A percentile compares a stretch with the other conserved stretches of the same genome.
Conservation (phyloP, 441 rosid species). For the Croton laevigatus region DNA sequence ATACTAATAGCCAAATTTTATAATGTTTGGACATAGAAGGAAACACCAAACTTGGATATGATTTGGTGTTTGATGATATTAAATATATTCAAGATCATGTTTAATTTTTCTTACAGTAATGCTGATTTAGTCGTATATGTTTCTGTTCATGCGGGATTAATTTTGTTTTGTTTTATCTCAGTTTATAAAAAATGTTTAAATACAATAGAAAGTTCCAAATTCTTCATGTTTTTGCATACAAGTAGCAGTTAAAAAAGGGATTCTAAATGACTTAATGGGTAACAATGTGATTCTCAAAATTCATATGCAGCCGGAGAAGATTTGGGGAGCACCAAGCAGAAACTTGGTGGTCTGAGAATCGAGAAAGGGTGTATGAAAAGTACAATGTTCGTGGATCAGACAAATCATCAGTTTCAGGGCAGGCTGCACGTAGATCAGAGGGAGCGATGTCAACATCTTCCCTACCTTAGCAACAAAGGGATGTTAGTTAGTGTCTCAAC, state of each 20-base stretch:
- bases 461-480: slow-evolving; percentile 33
- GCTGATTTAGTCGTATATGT: neutral
- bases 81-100: neutral
- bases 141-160: neutral
- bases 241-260: neutral
- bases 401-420: slow-evolving; percentile 56
- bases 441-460: slow-evolving; percentile 57
- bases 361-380: slow-evolving; percentile 78
- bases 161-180: neutral
- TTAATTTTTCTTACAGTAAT: neutral
- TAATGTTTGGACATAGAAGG: neutral
- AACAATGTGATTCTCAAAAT: slow-evolving; percentile 11
- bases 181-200: neutral
- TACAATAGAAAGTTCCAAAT: neutral
- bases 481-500: slow-evolving; percentile 9
- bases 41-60: neutral
- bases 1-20: neutral
- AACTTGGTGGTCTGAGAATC: slow-evolving; percentile 98
- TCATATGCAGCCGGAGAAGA: slow-evolving; percentile 78
- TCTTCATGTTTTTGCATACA: neutral
- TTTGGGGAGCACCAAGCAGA: slow-evolving; percentile 97
- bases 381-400: slow-evolving; percentile 81
- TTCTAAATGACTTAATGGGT: neutral
- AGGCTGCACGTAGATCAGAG: slow-evolving; percentile 59
- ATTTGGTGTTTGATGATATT: neutral